Evolutionary conservation across 345 rosid genomes (phyloP), one percentile per base, ranked within the genome.

Genomic region (Geranium brycei): DNA sequence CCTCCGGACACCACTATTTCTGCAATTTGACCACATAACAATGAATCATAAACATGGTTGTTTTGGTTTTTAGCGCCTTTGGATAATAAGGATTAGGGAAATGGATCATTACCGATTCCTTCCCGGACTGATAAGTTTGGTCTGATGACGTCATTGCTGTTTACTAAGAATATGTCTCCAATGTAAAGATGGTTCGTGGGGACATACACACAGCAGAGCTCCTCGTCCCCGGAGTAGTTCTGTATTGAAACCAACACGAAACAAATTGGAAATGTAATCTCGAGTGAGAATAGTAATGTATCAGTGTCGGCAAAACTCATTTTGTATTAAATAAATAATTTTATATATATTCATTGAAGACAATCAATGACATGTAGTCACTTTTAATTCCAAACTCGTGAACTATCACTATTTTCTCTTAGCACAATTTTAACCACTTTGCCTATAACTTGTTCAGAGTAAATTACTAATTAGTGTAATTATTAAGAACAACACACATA

Each of bases 121-220:
- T 95, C 99, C 53, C 96, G 83, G 66, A 95, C 97, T 3, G 96
- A 95, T 3, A 91, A 85, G 76, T 85, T 91, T 60, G 99, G 99
- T 71, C 97, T 82, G 76, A 95, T 88, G 62, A 91, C 93, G 72
- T 95, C 99, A 62, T 79, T 85, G 51, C 88, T 70, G 74, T 76
- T 84, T 35, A 91, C 77, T 31, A 95, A 85, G 83, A 95, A 88
- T 61, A 95, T 79, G 75, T 95, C 99, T 16, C 97, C 99, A 58
- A 95, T 88, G 78, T 95, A 95, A 31, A 95, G 89, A 80, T 95
- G 99, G 76, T 95, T 95, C 4, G 99, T 91, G 1, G 99, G 99
- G 53, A 95, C 96, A 82, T 95, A 95, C 35, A 95, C 92, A 74
- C 96, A 91, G 64, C 92, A 88, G 51, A 95, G 85, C 69, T 91